Evolutionary conservation across 257 asterid species (phyloP).

Genomic region (Solanum tacnaense): DNA sequence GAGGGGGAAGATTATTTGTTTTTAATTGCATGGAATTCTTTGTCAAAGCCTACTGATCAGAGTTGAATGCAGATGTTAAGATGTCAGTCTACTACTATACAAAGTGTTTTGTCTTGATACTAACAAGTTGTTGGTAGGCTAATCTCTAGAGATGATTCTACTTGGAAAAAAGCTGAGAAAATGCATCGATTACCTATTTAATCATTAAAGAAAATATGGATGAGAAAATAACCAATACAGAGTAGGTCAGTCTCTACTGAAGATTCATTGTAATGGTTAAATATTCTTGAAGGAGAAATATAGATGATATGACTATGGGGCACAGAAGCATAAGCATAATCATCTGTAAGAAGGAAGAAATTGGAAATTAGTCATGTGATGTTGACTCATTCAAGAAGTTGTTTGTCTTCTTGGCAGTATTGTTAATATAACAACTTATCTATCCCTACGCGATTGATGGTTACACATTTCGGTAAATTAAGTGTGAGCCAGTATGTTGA

Average conservation of each 20-base stretch:
- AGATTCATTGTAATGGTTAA: neutral
- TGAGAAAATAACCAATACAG: neutral
- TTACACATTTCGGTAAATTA: neutral
- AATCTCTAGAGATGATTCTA: neutral
- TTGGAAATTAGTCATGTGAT: neutral
- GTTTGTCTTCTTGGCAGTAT: neutral
- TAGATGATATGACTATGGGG: neutral
- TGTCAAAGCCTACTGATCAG: neutral
- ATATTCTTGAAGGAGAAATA: neutral
- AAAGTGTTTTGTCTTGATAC: neutral
- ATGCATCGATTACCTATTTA: neutral
- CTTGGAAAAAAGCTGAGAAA: neutral
- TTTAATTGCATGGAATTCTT: neutral
- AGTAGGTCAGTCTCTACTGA: neutral
- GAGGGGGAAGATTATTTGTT: no score
- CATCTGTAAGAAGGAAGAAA: neutral
- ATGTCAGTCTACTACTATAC: neutral
- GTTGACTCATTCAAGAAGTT: neutral
- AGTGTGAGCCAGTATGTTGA: neutral
- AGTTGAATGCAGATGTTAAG: neutral
- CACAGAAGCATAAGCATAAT: neutral
- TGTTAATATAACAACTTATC: neutral
- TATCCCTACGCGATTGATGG: neutral
- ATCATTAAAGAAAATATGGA: neutral
- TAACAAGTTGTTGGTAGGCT: neutral